phyloP scores from a whole-genome alignment of 345 rosid species.

The Citrus sinensis region DNA sequence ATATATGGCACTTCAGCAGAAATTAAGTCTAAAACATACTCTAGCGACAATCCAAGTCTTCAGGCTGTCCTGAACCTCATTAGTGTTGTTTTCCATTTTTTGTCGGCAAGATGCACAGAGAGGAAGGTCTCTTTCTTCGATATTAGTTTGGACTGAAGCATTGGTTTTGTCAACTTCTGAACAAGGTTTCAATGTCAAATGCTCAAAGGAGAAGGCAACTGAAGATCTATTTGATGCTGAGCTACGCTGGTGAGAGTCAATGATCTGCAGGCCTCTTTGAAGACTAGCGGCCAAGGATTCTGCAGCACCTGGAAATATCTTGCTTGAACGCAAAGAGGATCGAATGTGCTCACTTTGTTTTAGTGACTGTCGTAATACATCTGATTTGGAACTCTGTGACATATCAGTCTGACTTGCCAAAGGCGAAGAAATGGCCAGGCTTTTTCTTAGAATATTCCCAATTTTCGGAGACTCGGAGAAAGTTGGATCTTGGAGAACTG shows the following conservation, averaged over 20 bases:
- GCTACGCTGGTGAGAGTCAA: slow-evolving; percentile 62
- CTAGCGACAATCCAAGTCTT: slow-evolving; percentile 40
- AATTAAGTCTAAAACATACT: slow-evolving; percentile 20
- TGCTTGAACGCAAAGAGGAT: slow-evolving; percentile 77
- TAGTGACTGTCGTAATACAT: slow-evolving; percentile 29
- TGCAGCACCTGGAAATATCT: slow-evolving; percentile 57
- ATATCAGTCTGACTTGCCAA: slow-evolving; percentile 48
- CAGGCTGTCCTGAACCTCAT: slow-evolving; percentile 48
- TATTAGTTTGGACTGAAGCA: slow-evolving; percentile 37
- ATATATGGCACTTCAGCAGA: background rate
- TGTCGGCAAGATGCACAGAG: slow-evolving; percentile 70
- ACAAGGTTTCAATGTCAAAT: slow-evolving; percentile 61
- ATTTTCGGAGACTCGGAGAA: slow-evolving; percentile 90
- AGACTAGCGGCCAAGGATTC: slow-evolving; percentile 95
- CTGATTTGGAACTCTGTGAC: slow-evolving; percentile 38
- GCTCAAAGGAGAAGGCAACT: slow-evolving; percentile 74
- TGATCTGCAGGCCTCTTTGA: slow-evolving; percentile 80
- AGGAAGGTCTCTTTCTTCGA: slow-evolving; percentile 13
- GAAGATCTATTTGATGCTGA: slow-evolving; percentile 56
- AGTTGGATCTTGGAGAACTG: slow-evolving; percentile 68
- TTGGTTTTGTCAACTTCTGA: slow-evolving; percentile 48
- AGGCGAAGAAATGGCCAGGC: slow-evolving; percentile 45
- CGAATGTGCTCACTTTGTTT: slow-evolving; percentile 54
- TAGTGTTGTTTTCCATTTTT: slow-evolving; percentile 34
- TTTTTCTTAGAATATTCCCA: slow-evolving; percentile 60